phyloP scores from a whole-genome alignment of 2,329 filamentous ascomycete genomes.

The Neonectria neomacrospora region DNA sequence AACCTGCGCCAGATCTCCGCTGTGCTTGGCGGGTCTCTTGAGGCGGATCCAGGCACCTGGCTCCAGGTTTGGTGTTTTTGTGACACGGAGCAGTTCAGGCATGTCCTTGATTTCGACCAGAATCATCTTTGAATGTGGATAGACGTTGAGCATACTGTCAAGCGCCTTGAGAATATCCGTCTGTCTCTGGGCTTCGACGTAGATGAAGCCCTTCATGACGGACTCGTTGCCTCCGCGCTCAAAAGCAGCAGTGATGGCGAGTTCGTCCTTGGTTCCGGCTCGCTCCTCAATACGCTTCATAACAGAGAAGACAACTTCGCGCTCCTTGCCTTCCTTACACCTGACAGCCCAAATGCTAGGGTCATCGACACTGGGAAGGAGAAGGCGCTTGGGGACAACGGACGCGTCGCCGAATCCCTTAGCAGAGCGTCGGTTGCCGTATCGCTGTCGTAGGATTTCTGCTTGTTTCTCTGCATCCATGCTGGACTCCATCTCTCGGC shows the following conservation, averaged over 20 bases:
- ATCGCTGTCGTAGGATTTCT: slow-evolving; percentile 85
- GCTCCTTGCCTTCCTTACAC: slow-evolving; percentile 95
- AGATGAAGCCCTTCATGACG: slow-evolving; percentile 93
- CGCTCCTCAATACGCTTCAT: slow-evolving; percentile 90
- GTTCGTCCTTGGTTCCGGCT: slow-evolving; percentile 78
- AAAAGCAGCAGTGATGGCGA: slow-evolving; percentile 90
- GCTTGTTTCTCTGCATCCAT: slow-evolving; percentile 96
- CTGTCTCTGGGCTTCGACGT: slow-evolving; percentile 89
- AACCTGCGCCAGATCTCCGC: slow-evolving; percentile 90
- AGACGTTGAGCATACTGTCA: slow-evolving; percentile 88
- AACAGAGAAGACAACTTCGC: slow-evolving; percentile 87
- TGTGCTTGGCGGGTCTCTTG: slow-evolving; percentile 81
- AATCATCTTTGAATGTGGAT: slow-evolving; percentile 86
- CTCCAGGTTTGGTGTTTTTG: slow-evolving; percentile 85
- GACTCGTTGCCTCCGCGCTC: slow-evolving; percentile 83
- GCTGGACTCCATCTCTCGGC: slow-evolving; percentile 86
- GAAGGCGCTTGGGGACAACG: slow-evolving; percentile 83
- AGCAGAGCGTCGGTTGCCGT: slow-evolving; percentile 79
- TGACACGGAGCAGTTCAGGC: slow-evolving; percentile 92
- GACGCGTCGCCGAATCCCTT: slow-evolving; percentile 75
- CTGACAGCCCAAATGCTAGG: slow-evolving; percentile 95
- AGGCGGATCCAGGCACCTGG: slow-evolving; percentile 94
- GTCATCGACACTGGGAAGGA: slow-evolving; percentile 93
- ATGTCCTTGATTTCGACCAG: slow-evolving; percentile 97
- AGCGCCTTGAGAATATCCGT: slow-evolving; percentile 86